Evolutionary conservation across 2,329 filamentous ascomycete genomes (phyloP), one percentile per base, ranked within the genome.

Genomic region (Drechslera avenae): DNA sequence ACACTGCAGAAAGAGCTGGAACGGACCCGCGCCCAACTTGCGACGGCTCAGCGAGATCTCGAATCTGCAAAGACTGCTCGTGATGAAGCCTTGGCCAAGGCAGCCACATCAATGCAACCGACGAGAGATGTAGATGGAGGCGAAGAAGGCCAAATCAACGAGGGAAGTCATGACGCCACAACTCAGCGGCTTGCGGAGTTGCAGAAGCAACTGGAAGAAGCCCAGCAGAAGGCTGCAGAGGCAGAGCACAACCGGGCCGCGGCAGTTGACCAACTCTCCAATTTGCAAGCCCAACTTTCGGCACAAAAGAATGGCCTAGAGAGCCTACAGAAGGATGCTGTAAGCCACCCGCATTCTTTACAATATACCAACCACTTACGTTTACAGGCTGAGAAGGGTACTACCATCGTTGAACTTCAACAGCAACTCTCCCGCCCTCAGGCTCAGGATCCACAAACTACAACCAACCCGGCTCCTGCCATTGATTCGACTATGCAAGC

Each of bases 311-410:
- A 83, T 21, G 84, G 81, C 66, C 83, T 87, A 7, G 78, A 81
- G 3, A 86, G 88, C 59, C 81, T 83, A 39, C 86, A 91, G 65
- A 76, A 79, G 12, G 87, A 86, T 71, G 81, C 78, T 21, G 72
- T 72, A 69, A 66, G 73, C 46, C 12, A 19, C 3, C 3, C 2
- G 2, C 2, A 9, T n/a, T 14, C 4, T 18, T 12, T 16, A n/a
- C 8, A 12, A 33, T 4, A 13, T 14, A 47, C 6, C 5, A 8
- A n/a, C 21, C 7, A 31, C 63, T 68, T 60, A 69, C 36, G 2
- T 28, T 14, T 14, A 1, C 49, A 74, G 72, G 64, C 60, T 30
- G 73, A 79, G 47, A 64, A 78, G n/a, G 72, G 75, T 47, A 64
- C 72, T 39, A 68, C 63, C 17, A 69, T 78, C 19, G 66, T 71